phyloP scores from a whole-genome alignment of 1,284 basidiomycete species.

The Anthracocystis walkeri region DNA sequence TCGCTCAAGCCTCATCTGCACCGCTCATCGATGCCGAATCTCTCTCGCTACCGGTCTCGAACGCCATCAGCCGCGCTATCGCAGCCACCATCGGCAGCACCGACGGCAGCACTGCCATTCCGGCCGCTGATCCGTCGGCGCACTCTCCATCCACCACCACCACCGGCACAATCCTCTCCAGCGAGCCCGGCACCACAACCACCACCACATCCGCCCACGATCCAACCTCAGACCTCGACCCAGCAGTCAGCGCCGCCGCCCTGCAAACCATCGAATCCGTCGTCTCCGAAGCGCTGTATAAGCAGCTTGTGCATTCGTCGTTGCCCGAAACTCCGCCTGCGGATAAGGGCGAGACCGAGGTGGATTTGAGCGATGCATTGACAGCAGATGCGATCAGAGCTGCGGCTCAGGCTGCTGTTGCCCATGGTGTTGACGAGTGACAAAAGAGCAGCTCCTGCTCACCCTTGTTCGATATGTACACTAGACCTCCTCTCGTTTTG shows the following conservation, averaged over 20 bases:
- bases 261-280: slow-evolving; percentile 39
- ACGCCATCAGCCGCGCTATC: slow-evolving; percentile 39
- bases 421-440: slow-evolving; percentile 24
- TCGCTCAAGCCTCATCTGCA: slow-evolving; percentile 21
- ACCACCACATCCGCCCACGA: too few species aligned
- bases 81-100: slow-evolving; percentile 37
- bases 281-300: slow-evolving; percentile 40
- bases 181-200: neutral
- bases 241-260: slow-evolving; percentile 34
- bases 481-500: neutral
- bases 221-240: slow-evolving; percentile 11
- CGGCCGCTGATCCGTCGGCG: neutral
- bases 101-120: neutral
- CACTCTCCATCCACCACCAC: slow-evolving; percentile 1
- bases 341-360: neutral
- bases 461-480: neutral
- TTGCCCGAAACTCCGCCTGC: slow-evolving; percentile 11
- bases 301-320: slow-evolving; percentile 32
- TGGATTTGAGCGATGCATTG: slow-evolving; percentile 25
- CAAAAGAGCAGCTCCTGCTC: neutral
- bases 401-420: slow-evolving; percentile 46
- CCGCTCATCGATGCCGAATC: slow-evolving; percentile 17
- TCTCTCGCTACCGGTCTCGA: slow-evolving; percentile 30
- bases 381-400: slow-evolving; percentile 41
- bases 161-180: neutral